Conservation (phyloP, 345 rosid genomes). For the Barbarea vulgaris region DNA sequence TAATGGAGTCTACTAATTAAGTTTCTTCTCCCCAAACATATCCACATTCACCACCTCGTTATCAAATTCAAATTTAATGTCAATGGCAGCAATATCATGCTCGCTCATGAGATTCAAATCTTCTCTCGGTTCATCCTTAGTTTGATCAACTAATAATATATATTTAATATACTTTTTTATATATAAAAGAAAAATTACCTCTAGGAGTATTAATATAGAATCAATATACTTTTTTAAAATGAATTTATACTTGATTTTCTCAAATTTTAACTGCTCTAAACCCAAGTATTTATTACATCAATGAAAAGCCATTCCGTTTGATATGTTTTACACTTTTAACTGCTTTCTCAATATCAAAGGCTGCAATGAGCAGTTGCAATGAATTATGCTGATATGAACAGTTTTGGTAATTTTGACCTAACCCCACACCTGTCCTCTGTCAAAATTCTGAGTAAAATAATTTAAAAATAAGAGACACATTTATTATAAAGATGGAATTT, state of each 20-base stretch:
- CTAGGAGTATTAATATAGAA: no score
- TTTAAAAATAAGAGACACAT: constrained; percentile 12
- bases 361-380: constrained; percentile 40
- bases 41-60: background rate
- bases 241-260: background rate
- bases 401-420: constrained; percentile 31
- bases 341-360: constrained; percentile 30
- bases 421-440: constrained; percentile 29
- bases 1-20: background rate
- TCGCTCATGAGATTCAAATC: no score
- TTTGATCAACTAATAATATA: no score
- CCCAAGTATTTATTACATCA: constrained; percentile 5
- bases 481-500: constrained; percentile 19
- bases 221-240: background rate
- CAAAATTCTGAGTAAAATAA: background rate
- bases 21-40: background rate
- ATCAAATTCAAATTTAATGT: no score
- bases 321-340: constrained; percentile 6
- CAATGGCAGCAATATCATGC: no score
- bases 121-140: no score
- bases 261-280: background rate
- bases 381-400: constrained; percentile 22
- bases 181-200: no score
- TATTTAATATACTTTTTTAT: no score
- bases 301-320: constrained; percentile 30